A percentile compares a stretch with the other conserved stretches of the same genome.
These are phyloP conservation scores for Colletotrichum tanaceti DNA, from an alignment of 2,329 filamentous ascomycete genomes.

Conservation along the genomic window DNA sequence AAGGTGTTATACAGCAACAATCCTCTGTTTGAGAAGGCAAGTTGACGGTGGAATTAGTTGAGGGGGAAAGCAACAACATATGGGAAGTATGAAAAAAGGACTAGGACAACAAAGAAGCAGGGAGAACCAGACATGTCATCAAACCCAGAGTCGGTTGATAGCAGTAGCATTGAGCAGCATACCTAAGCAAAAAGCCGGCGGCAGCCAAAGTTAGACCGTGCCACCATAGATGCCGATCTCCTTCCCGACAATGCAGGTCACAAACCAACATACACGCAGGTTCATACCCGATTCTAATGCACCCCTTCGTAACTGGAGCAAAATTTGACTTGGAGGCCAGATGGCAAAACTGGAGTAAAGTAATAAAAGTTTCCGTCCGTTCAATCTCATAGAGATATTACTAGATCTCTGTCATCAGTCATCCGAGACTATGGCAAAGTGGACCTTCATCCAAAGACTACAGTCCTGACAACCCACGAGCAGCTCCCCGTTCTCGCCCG, in stretches of 20 bases:
- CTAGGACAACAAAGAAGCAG: neutral
- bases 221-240: too few relatives aligned
- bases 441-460: constrained; percentile 73
- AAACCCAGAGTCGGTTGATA: neutral
- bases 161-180: neutral
- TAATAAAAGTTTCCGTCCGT: neutral
- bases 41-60: neutral
- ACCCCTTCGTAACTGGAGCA: too few relatives aligned
- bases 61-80: neutral
- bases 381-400: neutral
- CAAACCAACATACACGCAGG: neutral
- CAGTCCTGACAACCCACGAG: constrained; percentile 75
- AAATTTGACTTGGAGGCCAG: neutral
- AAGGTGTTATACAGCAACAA: too few relatives aligned
- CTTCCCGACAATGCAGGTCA: too few relatives aligned
- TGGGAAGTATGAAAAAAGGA: neutral
- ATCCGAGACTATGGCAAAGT: constrained; percentile 68
- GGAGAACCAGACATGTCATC: neutral
- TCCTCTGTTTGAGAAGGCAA: neutral
- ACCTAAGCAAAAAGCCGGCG: neutral
- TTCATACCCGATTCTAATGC: neutral
- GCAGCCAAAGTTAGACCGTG: neutral
- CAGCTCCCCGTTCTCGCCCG: constrained; percentile 67
- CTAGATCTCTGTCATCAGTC: constrained; percentile 4
- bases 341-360: neutral